A percentile compares a stretch with the other conserved stretches of the same genome.
Evolutionary conservation across 495 filamentous ascomycete genomes (phyloP).

Genomic region (Hypoxylon perforatum): DNA sequence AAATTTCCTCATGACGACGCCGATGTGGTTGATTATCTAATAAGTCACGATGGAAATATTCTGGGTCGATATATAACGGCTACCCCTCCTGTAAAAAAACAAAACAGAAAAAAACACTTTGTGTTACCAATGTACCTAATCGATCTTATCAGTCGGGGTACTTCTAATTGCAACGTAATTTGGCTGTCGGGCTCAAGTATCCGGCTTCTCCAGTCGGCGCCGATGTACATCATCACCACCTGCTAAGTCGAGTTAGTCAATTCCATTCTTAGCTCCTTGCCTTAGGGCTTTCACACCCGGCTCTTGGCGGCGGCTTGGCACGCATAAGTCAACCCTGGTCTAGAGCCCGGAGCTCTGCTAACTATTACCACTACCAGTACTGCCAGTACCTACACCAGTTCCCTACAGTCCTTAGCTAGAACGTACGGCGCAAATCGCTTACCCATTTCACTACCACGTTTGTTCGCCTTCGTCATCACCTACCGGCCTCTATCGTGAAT

Average conservation of each 20-base stretch:
- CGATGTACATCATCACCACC: constrained; percentile 24
- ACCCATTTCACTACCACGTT: constrained; percentile 25
- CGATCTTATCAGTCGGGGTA: constrained; percentile 32
- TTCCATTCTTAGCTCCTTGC: constrained; percentile 37
- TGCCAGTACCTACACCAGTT: not conserved
- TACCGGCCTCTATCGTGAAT: constrained; percentile 23
- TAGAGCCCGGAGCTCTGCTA: constrained; percentile 24
- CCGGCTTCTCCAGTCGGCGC: not conserved
- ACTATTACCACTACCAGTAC: constrained; percentile 4
- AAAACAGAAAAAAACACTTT: not conserved
- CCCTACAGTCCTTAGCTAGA: constrained; percentile 10
- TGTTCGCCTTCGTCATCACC: constrained; percentile 37
- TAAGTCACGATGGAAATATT: constrained; percentile 21
- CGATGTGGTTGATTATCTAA: constrained; percentile 3
- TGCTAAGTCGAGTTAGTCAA: constrained; percentile 29
- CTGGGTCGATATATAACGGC: no score
- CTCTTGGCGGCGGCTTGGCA: constrained; percentile 30
- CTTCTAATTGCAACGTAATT: constrained; percentile 12
- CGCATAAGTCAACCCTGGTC: constrained; percentile 35
- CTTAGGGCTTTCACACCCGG: constrained; percentile 33
- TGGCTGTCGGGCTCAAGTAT: constrained; percentile 20
- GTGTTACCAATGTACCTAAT: constrained; percentile 23
- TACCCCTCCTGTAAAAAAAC: constrained; percentile 25
- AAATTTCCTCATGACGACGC: not conserved
- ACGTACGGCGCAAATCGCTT: constrained; percentile 31